phyloP scores from a whole-genome alignment of 2,329 filamentous ascomycete species.

The Parastagonospora avenae region DNA sequence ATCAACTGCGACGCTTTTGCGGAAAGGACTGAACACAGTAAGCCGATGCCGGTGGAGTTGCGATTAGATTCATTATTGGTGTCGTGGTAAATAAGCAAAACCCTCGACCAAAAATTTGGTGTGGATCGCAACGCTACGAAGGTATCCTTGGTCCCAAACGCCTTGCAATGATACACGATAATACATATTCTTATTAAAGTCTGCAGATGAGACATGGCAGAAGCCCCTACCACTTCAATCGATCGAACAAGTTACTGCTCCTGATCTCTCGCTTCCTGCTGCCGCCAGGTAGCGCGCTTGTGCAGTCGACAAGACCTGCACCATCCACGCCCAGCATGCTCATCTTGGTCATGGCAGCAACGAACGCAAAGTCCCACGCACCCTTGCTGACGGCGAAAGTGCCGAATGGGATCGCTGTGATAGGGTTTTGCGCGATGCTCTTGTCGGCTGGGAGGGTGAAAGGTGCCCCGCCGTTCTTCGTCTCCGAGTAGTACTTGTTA shows the following conservation, averaged over 20 bases:
- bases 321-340: slow-evolving; percentile 39
- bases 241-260: slow-evolving; percentile 32
- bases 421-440: slow-evolving; percentile 29
- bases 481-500: slow-evolving; percentile 44
- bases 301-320: slow-evolving; percentile 37
- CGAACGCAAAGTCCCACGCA: slow-evolving; percentile 40
- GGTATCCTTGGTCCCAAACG: background rate
- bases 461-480: slow-evolving; percentile 31
- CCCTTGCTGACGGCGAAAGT: slow-evolving; percentile 32
- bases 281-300: slow-evolving; percentile 36
- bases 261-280: slow-evolving; percentile 40
- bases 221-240: slow-evolving; percentile 26
- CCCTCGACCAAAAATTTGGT: no score
- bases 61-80: no score
- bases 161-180: background rate
- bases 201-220: background rate
- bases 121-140: no score
- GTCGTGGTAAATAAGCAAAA: no score
- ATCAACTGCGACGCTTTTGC: no score
- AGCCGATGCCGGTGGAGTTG: no score
- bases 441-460: slow-evolving; percentile 36
- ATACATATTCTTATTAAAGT: background rate
- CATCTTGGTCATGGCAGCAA: slow-evolving; percentile 44
- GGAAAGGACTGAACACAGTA: no score
- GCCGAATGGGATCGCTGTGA: slow-evolving; percentile 26